Evolutionary conservation across 257 asterid genomes (phyloP).

Genomic region (Scutellaria barbata): DNA sequence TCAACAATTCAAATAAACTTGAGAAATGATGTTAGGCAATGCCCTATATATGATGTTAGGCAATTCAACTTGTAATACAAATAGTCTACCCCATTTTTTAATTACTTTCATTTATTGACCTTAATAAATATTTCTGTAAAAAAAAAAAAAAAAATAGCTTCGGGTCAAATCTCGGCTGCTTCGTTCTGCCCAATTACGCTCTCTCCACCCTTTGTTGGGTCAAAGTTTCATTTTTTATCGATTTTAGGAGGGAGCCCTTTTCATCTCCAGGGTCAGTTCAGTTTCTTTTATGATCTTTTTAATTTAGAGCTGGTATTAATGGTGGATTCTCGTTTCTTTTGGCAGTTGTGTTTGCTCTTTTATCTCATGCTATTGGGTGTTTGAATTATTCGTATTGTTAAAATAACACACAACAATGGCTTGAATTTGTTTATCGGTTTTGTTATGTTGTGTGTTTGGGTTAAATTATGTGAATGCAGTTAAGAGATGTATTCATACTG

Average conservation of each 20-base stretch:
- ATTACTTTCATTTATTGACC: slow-evolving; percentile 9
- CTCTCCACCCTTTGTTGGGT: slow-evolving; percentile 25
- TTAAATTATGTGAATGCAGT: slow-evolving; percentile 13
- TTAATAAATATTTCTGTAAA: not conserved
- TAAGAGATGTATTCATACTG: not conserved
- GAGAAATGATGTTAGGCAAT: no score
- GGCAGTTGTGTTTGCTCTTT: slow-evolving; percentile 20
- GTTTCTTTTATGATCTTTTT: slow-evolving; percentile 26
- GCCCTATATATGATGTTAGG: no score
- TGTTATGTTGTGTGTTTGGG: not conserved
- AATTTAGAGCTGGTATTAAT: slow-evolving; percentile 10
- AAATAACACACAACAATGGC: not conserved
- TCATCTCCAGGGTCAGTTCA: slow-evolving; percentile 40
- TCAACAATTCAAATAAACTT: no score
- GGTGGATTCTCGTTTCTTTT: slow-evolving; percentile 10
- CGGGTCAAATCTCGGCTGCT: slow-evolving; percentile 25
- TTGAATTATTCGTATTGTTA: slow-evolving; percentile 10
- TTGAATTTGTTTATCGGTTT: slow-evolving; percentile 12
- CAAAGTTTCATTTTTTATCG: slow-evolving; percentile 19
- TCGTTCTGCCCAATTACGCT: slow-evolving; percentile 29
- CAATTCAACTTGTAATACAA: slow-evolving; percentile 1
- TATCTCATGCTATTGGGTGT: not conserved
- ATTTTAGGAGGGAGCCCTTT: slow-evolving; percentile 39
- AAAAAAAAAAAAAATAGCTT: not conserved
- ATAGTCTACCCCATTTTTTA: not conserved